Conservation (phyloP, 495 filamentous ascomycete genomes). For the Neurospora sp. region DNA sequence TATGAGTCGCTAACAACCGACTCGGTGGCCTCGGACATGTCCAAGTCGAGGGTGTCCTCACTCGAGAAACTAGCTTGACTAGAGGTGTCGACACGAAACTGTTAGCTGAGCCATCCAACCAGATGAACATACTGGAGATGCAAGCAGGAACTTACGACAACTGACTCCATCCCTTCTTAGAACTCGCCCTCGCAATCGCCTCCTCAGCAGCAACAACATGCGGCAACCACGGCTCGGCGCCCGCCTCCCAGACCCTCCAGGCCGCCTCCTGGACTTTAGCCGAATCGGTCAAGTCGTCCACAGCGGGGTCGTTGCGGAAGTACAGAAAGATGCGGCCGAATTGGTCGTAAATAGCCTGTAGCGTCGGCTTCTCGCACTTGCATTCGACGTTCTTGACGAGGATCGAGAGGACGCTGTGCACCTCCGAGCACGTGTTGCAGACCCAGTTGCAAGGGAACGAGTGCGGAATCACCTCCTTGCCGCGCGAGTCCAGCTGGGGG, state of each 20-base stretch:
- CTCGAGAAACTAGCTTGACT: constrained; percentile 7
- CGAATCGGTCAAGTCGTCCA: constrained; percentile 17
- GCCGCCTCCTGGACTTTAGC: constrained; percentile 18
- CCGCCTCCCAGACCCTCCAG: constrained; percentile 18
- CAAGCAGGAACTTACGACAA: constrained; percentile 12
- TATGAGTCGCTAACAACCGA: neutral
- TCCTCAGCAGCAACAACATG: constrained; percentile 3
- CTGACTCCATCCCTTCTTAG: constrained; percentile 7
- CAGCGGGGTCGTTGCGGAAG: constrained; percentile 21
- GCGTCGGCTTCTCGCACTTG: constrained; percentile 12
- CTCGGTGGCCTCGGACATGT: neutral
- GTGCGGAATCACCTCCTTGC: constrained; percentile 8
- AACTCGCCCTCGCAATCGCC: constrained; percentile 20
- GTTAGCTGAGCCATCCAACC: neutral
- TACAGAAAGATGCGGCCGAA: constrained; percentile 21
- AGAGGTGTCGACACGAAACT: neutral
- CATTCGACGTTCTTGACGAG: constrained; percentile 8
- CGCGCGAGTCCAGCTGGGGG: constrained; percentile 2
- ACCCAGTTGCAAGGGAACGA: constrained; percentile 19
- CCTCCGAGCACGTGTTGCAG: constrained; percentile 17
- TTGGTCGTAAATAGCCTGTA: constrained; percentile 27
- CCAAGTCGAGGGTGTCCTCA: constrained; percentile 6
- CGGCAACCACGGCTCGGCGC: constrained; percentile 13
- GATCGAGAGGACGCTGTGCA: constrained; percentile 13
- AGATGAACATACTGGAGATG: no score